These are phyloP conservation scores for Calonectria hawksworthii DNA, from an alignment of 2,329 filamentous ascomycete species.

Conservation along the genomic window DNA sequence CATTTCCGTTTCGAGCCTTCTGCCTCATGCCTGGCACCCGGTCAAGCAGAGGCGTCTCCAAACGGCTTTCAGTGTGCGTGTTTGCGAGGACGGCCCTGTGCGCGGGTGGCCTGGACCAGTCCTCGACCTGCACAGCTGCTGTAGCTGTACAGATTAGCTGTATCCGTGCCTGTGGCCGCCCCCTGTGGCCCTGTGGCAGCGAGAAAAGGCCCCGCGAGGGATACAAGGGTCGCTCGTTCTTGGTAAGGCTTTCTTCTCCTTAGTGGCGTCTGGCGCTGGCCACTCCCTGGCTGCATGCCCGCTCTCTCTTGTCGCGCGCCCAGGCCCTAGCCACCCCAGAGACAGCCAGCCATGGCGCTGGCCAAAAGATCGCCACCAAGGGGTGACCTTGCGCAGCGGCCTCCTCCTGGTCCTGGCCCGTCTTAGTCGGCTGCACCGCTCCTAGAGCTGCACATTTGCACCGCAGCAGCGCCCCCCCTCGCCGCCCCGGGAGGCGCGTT, in stretches of 20 bases:
- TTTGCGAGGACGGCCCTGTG: background rate
- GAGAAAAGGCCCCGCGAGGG: background rate
- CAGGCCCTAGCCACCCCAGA: conserved; percentile 11
- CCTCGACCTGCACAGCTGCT: conserved; percentile 9
- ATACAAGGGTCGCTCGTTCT: conserved; percentile 19
- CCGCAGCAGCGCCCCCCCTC: conserved; percentile 17
- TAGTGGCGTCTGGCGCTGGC: conserved; percentile 7
- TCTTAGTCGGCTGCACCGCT: conserved; percentile 15
- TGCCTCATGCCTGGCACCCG: conserved; percentile 15
- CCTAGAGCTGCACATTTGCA: conserved; percentile 21
- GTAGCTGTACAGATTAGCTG: background rate
- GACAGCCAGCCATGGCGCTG: conserved; percentile 14
- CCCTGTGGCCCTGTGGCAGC: conserved; percentile 8
- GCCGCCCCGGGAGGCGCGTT: conserved; percentile 14
- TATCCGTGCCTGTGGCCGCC: conserved; percentile 12
- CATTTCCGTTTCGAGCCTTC: conserved; percentile 22
- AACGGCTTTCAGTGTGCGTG: conserved; percentile 4
- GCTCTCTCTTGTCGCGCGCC: background rate
- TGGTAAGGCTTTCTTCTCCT: background rate
- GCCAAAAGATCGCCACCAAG: conserved; percentile 25
- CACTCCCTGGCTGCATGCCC: conserved; percentile 1
- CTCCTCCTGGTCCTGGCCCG: conserved; percentile 13
- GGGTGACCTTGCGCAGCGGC: conserved; percentile 21
- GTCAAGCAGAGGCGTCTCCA: conserved; percentile 8
- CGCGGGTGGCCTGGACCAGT: background rate